A percentile compares a stretch with the other conserved stretches of the same genome.
phyloP scores from a whole-genome alignment of 129 eudicot genomes.

The Gnaphalium uliginosum region DNA sequence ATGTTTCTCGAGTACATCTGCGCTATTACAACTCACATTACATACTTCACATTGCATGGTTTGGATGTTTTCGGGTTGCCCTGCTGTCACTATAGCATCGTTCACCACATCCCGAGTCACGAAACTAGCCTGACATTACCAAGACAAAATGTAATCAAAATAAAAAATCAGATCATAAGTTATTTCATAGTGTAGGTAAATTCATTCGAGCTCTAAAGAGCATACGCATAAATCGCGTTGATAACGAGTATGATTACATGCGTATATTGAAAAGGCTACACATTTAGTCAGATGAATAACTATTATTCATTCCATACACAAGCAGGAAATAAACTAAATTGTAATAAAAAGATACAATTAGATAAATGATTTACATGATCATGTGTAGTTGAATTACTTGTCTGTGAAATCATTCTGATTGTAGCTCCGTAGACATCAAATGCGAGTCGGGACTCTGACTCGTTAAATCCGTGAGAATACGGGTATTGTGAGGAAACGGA shows the following conservation, averaged over 20 bases:
- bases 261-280: too few species aligned
- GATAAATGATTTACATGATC: conserved; percentile 15
- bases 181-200: too few species aligned
- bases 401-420: conserved; percentile 2
- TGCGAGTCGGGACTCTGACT: not conserved
- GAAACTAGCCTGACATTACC: too few species aligned
- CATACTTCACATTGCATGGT: conserved; percentile 43
- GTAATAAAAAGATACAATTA: too few species aligned
- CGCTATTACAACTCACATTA: conserved; percentile 31
- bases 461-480: not conserved
- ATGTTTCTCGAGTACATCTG: conserved; percentile 38
- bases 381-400: conserved; percentile 7
- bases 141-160: not conserved
- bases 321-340: too few species aligned
- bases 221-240: too few species aligned
- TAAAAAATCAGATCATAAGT: too few species aligned
- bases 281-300: too few species aligned
- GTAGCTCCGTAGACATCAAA: conserved; percentile 15
- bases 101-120: conserved; percentile 3
- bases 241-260: too few species aligned
- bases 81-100: conserved; percentile 3
- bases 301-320: too few species aligned
- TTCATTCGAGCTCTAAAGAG: too few species aligned
- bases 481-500: conserved; percentile 1
- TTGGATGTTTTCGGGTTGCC: not conserved